Base-by-base conservation (phyloP, 2,329 filamentous ascomycete genomes). In the Scortechinia acanthostroma region DNA sequence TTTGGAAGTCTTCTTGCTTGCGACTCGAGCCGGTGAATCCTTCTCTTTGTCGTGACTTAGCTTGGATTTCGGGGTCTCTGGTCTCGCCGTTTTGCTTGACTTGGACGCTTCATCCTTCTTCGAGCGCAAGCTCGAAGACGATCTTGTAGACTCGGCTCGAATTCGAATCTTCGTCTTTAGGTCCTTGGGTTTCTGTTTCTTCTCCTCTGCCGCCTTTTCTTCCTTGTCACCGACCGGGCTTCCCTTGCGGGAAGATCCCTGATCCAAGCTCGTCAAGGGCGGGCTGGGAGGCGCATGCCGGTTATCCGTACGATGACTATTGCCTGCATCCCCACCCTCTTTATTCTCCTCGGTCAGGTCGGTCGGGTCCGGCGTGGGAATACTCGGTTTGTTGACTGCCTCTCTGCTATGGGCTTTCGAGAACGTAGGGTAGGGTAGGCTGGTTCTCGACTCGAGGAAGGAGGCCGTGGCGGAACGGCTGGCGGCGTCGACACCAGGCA, bases 351-450 rank as follows among this genome's bases (percentile, higher is more conserved):
- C 25, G 14, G 35, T 40, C 35, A 40, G 6, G 17, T 40, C 35
- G 6, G 35, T 40, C 17, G 35, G 35, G 17, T 40, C 35, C 13
- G 35, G 35, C 10, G 35, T 40, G 17, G 35, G 35, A 19, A 19
- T 10, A 19, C 20, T 19, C 10, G 35, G 10, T 6, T 19, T 19
- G 6, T 19, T 6, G 25, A 83, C 73, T 45, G 72, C 72, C 58
- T 83, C 80, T 53, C 77, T 79, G 58, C 76, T 80, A 55, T 83
- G 79, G 22, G 76, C 76, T 58, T 81, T 83, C 48, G 77, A 82
- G 57, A 83, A 80, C 10, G 69, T 65, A 1, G 80, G 80, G 55
- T 84, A 84, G 5, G 77, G 73, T 42, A 76, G 54, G 48, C 65
- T 71, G 6, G 35, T 13, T 40, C 35, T 40, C 35, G 35, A 40